These are phyloP conservation scores for Cladochytrium tenue DNA, from an alignment of 371 early-diverging fungal species.

Conservation along the genomic window DNA sequence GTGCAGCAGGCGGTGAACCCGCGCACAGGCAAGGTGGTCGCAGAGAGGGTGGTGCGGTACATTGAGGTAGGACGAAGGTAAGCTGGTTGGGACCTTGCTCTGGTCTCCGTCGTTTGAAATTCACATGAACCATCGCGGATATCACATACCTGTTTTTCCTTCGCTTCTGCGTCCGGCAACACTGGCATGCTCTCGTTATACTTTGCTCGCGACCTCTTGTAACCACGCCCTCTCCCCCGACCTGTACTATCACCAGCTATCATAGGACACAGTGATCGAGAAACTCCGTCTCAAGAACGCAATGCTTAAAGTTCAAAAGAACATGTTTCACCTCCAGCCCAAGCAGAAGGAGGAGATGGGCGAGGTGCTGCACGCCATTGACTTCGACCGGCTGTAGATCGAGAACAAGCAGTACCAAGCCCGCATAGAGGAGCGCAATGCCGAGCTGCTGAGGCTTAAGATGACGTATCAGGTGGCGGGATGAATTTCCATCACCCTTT, in stretches of 20 bases:
- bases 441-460: constrained; percentile 55
- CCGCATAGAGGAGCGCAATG: constrained; percentile 60
- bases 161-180: neutral
- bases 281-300: constrained; percentile 60
- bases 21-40: constrained; percentile 57
- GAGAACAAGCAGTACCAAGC: constrained; percentile 62
- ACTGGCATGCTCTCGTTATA: neutral
- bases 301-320: constrained; percentile 55
- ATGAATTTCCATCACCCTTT: neutral
- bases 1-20: constrained; percentile 46
- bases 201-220: too few species aligned
- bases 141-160: too few species aligned
- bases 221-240: neutral
- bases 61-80: constrained; percentile 36
- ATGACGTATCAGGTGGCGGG: constrained; percentile 28
- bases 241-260: neutral
- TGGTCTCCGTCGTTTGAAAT: too few species aligned
- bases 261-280: constrained; percentile 55
- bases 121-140: too few species aligned
- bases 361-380: constrained; percentile 63
- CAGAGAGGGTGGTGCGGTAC: constrained; percentile 53
- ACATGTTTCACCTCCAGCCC: constrained; percentile 58
- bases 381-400: constrained; percentile 64
- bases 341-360: constrained; percentile 67
- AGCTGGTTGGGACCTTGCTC: neutral